Evolutionary conservation across 768 basidiomycete genomes (phyloP).

Genomic region (Clavaria fumosa): DNA sequence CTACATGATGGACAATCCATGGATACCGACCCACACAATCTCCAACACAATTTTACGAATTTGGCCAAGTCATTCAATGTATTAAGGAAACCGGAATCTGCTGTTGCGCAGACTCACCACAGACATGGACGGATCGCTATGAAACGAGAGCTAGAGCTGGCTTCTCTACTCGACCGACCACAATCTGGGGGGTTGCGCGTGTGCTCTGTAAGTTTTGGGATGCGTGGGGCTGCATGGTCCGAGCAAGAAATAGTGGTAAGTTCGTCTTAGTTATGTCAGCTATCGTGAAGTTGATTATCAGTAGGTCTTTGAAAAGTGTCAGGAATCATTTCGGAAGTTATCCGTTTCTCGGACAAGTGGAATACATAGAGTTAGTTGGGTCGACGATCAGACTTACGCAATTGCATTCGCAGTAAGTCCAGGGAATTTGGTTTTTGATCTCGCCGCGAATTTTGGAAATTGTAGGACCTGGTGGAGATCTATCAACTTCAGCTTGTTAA

Average conservation of each 20-base stretch:
- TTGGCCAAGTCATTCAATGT: constrained; percentile 55
- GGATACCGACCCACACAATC: constrained; percentile 17
- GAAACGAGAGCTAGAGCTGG: too few species aligned
- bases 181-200: constrained; percentile 19
- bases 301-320: constrained; percentile 27
- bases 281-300: constrained; percentile 1
- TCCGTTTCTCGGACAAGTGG: constrained; percentile 14
- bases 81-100: constrained; percentile 16
- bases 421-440: neutral
- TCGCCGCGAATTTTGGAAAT: neutral
- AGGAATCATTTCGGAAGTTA: constrained; percentile 17
- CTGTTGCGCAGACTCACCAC: too few species aligned
- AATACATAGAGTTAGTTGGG: constrained; percentile 24
- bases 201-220: constrained; percentile 14
- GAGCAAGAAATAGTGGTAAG: constrained; percentile 26
- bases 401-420: constrained; percentile 26
- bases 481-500: constrained; percentile 22
- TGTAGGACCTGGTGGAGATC: constrained; percentile 26
- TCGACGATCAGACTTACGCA: constrained; percentile 24
- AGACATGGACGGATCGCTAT: too few species aligned
- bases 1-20: constrained; percentile 11
- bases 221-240: constrained; percentile 35
- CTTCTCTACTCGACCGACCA: constrained; percentile 41
- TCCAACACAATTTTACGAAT: constrained; percentile 21
- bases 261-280: constrained; percentile 1